Conservation (phyloP, 2,329 filamentous ascomycete species). For the Plectosphaerella plurivora region DNA sequence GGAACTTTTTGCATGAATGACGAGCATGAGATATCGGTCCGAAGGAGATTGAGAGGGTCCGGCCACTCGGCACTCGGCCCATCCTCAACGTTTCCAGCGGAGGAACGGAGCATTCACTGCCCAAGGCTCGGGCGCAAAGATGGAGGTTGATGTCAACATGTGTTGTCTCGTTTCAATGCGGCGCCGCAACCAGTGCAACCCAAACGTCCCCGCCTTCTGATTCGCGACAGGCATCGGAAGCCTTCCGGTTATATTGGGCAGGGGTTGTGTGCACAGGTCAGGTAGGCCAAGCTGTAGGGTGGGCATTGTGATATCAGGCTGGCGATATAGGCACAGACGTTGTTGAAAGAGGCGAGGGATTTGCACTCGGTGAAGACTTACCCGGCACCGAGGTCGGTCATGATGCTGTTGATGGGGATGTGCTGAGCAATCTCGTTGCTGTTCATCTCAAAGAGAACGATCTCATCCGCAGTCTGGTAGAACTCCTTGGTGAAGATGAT, state of each 20-base stretch:
- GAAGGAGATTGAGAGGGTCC: too few species aligned
- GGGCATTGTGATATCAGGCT: not conserved
- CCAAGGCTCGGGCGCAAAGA: too few species aligned
- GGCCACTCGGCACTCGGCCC: too few species aligned
- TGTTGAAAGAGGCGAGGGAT: too few species aligned
- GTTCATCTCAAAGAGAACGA: slow-evolving; percentile 27
- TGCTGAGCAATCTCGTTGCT: slow-evolving; percentile 28
- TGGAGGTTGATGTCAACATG: too few species aligned
- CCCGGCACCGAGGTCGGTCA: slow-evolving; percentile 37
- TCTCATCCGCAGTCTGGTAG: slow-evolving; percentile 37
- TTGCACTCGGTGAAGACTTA: slow-evolving; percentile 19
- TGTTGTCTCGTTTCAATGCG: too few species aligned
- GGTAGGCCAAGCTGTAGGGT: not conserved
- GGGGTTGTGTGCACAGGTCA: not conserved
- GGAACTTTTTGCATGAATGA: too few species aligned
- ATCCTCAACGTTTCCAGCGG: too few species aligned
- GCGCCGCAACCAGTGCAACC: too few species aligned
- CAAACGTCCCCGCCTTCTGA: too few species aligned
- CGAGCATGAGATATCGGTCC: not conserved
- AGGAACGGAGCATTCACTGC: too few species aligned
- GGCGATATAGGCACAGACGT: not conserved
- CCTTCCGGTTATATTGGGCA: not conserved
- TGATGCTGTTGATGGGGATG: slow-evolving; percentile 20
- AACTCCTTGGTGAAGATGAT: slow-evolving; percentile 34
- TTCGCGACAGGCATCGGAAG: too few species aligned